Evolutionary conservation across 2,329 filamentous ascomycete species (phyloP).

Genomic region (Ophiosphaerella herpotricha): DNA sequence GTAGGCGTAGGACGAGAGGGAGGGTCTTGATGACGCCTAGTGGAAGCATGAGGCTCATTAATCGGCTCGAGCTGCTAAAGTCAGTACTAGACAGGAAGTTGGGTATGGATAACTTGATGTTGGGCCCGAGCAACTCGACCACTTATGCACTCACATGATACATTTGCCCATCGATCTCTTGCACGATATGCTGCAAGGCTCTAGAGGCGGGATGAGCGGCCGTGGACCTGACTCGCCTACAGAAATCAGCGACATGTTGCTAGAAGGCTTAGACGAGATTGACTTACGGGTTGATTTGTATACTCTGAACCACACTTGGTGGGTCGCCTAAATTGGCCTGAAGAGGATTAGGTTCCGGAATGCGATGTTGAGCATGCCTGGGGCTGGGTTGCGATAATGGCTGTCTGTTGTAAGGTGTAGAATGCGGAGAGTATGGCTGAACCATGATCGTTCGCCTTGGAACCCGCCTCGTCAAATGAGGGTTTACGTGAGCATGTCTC

Average conservation of each 20-base stretch:
- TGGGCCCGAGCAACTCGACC: constrained; percentile 16
- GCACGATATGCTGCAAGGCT: constrained; percentile 22
- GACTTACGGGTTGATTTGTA: constrained; percentile 26
- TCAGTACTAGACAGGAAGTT: constrained; percentile 21
- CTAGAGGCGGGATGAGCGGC: constrained; percentile 12
- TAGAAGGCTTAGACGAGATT: background rate
- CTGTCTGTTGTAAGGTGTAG: constrained; percentile 12
- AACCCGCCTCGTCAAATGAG: constrained; percentile 19
- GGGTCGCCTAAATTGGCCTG: constrained; percentile 6
- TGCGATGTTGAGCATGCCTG: constrained; percentile 5
- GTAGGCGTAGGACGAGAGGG: constrained; percentile 10
- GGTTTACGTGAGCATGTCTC: constrained; percentile 13
- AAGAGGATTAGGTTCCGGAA: constrained; percentile 4
- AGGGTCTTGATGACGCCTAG: constrained; percentile 21
- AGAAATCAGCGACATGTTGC: constrained; percentile 13
- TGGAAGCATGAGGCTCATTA: constrained; percentile 13
- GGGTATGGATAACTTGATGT: constrained; percentile 13
- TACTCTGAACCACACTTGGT: constrained; percentile 12
- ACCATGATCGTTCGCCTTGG: constrained; percentile 32
- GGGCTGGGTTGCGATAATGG: constrained; percentile 8
- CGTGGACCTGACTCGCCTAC: constrained; percentile 20
- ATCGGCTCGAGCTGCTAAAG: constrained; percentile 36
- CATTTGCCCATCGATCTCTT: constrained; percentile 34
- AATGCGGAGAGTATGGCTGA: constrained; percentile 14
- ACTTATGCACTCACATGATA: constrained; percentile 40